Evolutionary conservation across 2,329 filamentous ascomycete species (phyloP).

Genomic region (Talaromyces sp.): DNA sequence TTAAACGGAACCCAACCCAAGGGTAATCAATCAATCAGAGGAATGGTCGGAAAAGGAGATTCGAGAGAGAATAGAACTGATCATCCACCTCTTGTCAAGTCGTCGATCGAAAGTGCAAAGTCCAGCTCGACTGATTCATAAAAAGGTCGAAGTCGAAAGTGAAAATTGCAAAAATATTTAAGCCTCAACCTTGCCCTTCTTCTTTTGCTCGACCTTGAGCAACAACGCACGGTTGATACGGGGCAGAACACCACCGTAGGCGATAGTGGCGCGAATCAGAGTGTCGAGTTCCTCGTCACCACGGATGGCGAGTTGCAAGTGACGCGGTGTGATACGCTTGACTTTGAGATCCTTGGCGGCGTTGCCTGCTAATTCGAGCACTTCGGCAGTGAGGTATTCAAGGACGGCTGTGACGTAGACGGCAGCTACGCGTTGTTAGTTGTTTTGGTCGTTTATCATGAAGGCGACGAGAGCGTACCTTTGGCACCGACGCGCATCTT

Average conservation of each 20-base stretch:
- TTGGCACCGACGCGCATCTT: conserved; percentile 99
- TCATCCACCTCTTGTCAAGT: neutral
- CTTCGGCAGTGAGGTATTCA: conserved; percentile 96
- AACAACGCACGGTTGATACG: conserved; percentile 98
- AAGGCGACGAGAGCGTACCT: conserved; percentile 39
- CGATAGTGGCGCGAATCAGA: conserved; percentile 94
- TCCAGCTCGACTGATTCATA: conserved; percentile 3
- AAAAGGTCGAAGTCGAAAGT: conserved; percentile 2
- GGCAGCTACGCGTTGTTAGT: conserved; percentile 57
- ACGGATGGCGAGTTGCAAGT: conserved; percentile 95
- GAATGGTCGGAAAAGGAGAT: neutral
- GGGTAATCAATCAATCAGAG: conserved; percentile 11
- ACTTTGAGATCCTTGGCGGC: conserved; percentile 99
- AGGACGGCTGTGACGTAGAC: conserved; percentile 98
- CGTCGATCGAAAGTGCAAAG: neutral
- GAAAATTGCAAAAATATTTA: conserved; percentile 22
- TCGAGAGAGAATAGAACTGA: neutral
- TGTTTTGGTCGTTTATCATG: neutral
- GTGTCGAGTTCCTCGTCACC: conserved; percentile 98
- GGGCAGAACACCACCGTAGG: conserved; percentile 94
- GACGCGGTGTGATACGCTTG: conserved; percentile 98
- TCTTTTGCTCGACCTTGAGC: conserved; percentile 96
- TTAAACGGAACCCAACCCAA: conserved; percentile 14
- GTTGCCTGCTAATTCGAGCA: conserved; percentile 95
- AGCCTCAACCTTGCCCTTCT: conserved; percentile 63